Evolutionary conservation across 345 rosid genomes (phyloP).

Genomic region (Bruguiera parviflora): DNA sequence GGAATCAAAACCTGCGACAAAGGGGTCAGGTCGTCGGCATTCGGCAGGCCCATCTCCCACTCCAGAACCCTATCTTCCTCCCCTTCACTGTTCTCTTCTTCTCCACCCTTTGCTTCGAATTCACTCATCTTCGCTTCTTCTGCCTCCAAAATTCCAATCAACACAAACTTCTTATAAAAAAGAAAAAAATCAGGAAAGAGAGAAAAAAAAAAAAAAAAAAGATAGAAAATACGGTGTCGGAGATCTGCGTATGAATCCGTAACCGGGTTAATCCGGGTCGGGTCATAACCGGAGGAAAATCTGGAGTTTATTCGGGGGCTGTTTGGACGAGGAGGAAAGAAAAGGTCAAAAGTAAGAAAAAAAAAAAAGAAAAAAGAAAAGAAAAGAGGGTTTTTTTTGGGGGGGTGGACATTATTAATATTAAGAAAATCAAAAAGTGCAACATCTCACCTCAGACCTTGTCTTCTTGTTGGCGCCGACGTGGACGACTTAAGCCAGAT

Average conservation of each 20-base stretch:
- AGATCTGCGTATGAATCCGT: no score
- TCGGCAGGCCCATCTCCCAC: constrained; percentile 90
- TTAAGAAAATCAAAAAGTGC: constrained; percentile 42
- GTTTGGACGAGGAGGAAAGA: constrained; percentile 26
- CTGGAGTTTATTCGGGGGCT: constrained; percentile 25
- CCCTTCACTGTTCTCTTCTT: constrained; percentile 18
- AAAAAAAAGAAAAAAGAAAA: not conserved
- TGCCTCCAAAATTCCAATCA: constrained; percentile 31
- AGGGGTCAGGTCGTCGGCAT: constrained; percentile 65
- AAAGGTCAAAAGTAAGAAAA: not conserved
- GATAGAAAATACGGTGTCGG: no score
- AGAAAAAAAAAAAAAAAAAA: no score
- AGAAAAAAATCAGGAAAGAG: no score
- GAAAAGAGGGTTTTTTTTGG: not conserved
- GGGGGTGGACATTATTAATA: no score
- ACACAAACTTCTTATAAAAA: no score
- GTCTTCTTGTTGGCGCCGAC: constrained; percentile 40
- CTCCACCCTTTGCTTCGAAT: constrained; percentile 22
- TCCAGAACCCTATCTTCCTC: constrained; percentile 61
- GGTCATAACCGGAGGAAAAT: constrained; percentile 18
- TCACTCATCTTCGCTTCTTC: constrained; percentile 47
- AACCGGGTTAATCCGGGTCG: not conserved
- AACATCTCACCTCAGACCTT: constrained; percentile 58
- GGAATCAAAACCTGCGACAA: constrained; percentile 66
- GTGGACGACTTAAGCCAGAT: constrained; percentile 75